Evolutionary conservation across 2,329 filamentous ascomycete genomes (phyloP).

Genomic region (Grosmannia clavigera): DNA sequence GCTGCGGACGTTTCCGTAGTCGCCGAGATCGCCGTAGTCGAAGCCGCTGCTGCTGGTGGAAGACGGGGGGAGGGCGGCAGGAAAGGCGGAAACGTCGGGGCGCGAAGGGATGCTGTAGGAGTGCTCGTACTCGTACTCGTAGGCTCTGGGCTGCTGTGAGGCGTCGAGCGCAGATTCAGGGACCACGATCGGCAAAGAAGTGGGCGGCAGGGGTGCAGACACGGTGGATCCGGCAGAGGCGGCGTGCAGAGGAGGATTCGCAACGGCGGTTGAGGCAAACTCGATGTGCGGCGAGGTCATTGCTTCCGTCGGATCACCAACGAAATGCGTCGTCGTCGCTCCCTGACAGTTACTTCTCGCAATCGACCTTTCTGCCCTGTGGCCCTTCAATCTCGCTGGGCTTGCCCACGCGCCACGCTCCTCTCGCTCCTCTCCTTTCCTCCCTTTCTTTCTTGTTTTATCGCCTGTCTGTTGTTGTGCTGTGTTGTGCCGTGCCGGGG

Average conservation of each 20-base stretch:
- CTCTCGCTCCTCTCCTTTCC: not conserved
- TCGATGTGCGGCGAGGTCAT: constrained; percentile 10
- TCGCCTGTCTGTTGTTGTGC: not conserved
- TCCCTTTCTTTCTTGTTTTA: not conserved
- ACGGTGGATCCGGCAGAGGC: constrained; percentile 3
- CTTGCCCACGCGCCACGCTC: not conserved
- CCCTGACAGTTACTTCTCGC: not conserved
- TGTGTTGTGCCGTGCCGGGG: not conserved
- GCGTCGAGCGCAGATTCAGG: constrained; percentile 7
- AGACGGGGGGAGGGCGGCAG: not conserved
- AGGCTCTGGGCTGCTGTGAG: not conserved
- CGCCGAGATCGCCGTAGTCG: not conserved
- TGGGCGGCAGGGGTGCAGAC: constrained; percentile 6
- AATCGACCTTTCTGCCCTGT: not conserved
- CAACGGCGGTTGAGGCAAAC: constrained; percentile 7
- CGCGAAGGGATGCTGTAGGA: not conserved
- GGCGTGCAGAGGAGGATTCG: constrained; percentile 1
- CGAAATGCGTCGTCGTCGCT: not conserved
- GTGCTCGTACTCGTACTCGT: not conserved
- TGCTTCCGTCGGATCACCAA: not conserved
- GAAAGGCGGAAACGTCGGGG: not conserved
- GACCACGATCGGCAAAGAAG: constrained; percentile 10
- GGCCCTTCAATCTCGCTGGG: not conserved
- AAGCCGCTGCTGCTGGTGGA: not conserved
- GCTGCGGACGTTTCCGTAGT: not conserved